Evolutionary conservation across 495 filamentous ascomycete species (phyloP).

Genomic region (Hyaloscypha bicolor): DNA sequence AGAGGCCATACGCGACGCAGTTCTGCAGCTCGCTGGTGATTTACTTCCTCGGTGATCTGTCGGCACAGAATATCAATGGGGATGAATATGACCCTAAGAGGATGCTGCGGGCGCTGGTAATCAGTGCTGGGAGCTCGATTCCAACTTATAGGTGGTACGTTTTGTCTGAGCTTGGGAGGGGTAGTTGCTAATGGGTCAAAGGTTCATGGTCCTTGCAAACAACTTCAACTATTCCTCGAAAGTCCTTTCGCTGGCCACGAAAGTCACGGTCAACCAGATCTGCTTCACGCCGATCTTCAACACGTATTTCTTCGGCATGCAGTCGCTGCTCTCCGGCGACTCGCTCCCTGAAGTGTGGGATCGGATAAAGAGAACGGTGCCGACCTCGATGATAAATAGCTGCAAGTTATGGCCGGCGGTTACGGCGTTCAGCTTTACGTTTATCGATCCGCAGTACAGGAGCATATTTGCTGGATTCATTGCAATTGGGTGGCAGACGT

Average conservation of each 20-base stretch:
- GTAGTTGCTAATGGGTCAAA: conserved; percentile 29
- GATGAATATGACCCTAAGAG: conserved; percentile 68
- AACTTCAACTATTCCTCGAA: conserved; percentile 81
- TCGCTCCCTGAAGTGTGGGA: conserved; percentile 62
- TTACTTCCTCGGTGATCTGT: conserved; percentile 78
- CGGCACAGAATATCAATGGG: conserved; percentile 67
- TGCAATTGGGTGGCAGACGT: conserved; percentile 91
- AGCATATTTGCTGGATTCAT: conserved; percentile 76
- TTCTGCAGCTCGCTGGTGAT: conserved; percentile 73
- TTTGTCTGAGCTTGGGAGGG: not conserved
- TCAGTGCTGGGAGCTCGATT: conserved; percentile 71
- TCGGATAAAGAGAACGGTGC: conserved; percentile 74
- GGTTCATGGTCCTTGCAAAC: conserved; percentile 80
- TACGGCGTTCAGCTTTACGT: conserved; percentile 85
- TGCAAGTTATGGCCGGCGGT: conserved; percentile 91
- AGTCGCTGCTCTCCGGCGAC: conserved; percentile 63
- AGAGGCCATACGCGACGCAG: conserved; percentile 77
- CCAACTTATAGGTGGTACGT: conserved; percentile 79
- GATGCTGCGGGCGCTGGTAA: conserved; percentile 70
- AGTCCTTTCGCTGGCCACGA: conserved; percentile 66
- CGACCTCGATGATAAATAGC: conserved; percentile 73
- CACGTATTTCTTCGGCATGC: conserved; percentile 88
- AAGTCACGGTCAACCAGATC: conserved; percentile 80
- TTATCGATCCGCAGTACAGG: conserved; percentile 75
- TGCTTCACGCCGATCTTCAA: conserved; percentile 88